Conservation (phyloP, 2,329 filamentous ascomycete species). For the Penicillium paneum region DNA sequence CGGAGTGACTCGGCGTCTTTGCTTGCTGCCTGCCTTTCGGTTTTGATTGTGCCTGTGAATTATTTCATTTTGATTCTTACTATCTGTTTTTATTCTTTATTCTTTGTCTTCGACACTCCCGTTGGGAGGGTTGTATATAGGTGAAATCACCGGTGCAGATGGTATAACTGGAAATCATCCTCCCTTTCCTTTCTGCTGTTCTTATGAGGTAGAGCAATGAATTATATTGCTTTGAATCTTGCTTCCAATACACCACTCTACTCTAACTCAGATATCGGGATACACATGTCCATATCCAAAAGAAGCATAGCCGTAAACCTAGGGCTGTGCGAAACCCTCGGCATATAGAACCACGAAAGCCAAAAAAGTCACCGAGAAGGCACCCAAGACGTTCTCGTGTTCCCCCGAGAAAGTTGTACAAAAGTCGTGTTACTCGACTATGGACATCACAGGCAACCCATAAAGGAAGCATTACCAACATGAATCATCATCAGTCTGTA, state of each 20-base stretch:
- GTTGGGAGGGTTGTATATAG: constrained; percentile 1
- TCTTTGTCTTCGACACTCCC: neutral
- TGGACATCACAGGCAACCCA: neutral
- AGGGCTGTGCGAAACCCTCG: too few relatives aligned
- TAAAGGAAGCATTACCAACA: neutral
- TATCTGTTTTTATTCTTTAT: neutral
- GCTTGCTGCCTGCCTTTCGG: neutral
- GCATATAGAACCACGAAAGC: neutral
- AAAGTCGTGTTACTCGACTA: neutral
- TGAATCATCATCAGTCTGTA: neutral
- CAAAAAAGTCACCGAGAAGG: neutral
- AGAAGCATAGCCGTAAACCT: neutral
- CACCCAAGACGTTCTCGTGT: neutral
- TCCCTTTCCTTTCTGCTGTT: neutral
- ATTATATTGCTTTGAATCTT: neutral
- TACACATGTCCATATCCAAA: neutral
- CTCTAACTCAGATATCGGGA: neutral
- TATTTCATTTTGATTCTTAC: neutral
- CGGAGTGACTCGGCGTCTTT: constrained; percentile 1
- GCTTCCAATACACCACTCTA: neutral
- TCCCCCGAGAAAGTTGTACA: neutral
- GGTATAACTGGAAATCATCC: neutral
- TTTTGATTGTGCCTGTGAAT: neutral
- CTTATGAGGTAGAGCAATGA: neutral
- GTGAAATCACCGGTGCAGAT: neutral